These are phyloP conservation scores for Strigomonas culicis DNA, from an alignment of 208 protist species.

Conservation along the genomic window DNA sequence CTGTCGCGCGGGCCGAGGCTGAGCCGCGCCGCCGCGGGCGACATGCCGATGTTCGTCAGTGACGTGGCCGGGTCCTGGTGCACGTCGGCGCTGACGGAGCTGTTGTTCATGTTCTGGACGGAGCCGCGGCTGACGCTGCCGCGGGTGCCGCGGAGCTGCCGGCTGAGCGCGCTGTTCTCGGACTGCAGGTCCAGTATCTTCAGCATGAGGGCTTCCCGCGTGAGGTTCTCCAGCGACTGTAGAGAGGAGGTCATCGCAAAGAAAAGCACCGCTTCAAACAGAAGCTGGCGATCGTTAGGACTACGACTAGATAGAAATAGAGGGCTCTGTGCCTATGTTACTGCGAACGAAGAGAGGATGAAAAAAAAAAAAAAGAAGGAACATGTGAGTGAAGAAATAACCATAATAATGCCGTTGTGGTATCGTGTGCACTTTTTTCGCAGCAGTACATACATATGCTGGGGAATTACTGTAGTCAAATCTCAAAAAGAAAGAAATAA, in stretches of 20 bases:
- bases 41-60: conserved; percentile 13
- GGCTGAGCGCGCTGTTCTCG: conserved; percentile 49
- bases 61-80: neutral
- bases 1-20: conserved; percentile 18
- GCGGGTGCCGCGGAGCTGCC: conserved; percentile 37
- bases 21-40: conserved; percentile 25
- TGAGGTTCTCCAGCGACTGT: conserved; percentile 30
- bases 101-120: conserved; percentile 1
- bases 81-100: neutral
- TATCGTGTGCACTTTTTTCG: too few relatives aligned
- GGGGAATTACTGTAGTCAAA: conserved; percentile 12
- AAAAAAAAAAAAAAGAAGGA: conserved; percentile 17
- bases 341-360: conserved; percentile 9
- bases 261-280: neutral
- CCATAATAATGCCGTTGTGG: neutral
- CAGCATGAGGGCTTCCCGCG: conserved; percentile 55
- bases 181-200: conserved; percentile 57
- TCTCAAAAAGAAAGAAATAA: conserved; percentile 2
- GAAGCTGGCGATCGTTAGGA: conserved; percentile 1
- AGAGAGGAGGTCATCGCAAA: conserved; percentile 1
- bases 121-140: conserved; percentile 10
- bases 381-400: conserved; percentile 1
- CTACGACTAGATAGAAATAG: too few relatives aligned
- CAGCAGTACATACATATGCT: neutral
- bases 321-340: too few relatives aligned